phyloP scores from a whole-genome alignment of 2,329 filamentous ascomycete genomes.

The Cryphonectria naterciae region DNA sequence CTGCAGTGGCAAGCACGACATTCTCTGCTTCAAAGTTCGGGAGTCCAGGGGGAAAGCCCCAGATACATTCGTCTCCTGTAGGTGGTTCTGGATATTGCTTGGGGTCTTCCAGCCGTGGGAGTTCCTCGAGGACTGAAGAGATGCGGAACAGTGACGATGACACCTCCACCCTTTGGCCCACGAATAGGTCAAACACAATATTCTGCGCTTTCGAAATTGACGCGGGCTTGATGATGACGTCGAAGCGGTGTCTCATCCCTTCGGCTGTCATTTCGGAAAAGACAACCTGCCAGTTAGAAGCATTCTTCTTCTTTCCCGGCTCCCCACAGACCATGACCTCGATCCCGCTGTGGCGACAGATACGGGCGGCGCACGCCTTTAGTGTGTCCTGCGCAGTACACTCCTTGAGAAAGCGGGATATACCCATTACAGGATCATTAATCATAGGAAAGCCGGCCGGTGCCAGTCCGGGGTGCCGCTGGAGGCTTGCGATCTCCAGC shows the following conservation, averaged over 20 bases:
- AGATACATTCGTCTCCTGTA: slow-evolving; percentile 7
- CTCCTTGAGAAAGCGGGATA: slow-evolving; percentile 12
- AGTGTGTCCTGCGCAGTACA: slow-evolving; percentile 11
- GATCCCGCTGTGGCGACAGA: slow-evolving; percentile 8
- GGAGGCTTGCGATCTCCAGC: slow-evolving; percentile 7
- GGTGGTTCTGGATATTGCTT: not conserved
- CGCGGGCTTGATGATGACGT: slow-evolving; percentile 3
- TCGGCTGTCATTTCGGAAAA: not conserved
- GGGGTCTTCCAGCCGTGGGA: slow-evolving; percentile 2
- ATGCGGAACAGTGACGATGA: slow-evolving; percentile 11
- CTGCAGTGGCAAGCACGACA: slow-evolving; percentile 2
- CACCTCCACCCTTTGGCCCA: slow-evolving; percentile 5
- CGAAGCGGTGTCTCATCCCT: slow-evolving; percentile 4
- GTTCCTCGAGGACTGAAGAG: slow-evolving; percentile 10
- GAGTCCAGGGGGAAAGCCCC: not conserved
- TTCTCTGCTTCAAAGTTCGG: slow-evolving; percentile 10
- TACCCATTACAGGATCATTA: not conserved
- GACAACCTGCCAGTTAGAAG: too few relatives aligned
- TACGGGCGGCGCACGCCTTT: slow-evolving; percentile 9
- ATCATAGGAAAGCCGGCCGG: slow-evolving; percentile 9
- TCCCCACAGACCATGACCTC: slow-evolving; percentile 3
- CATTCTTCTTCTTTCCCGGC: not conserved
- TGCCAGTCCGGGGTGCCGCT: not conserved
- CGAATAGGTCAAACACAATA: slow-evolving; percentile 13
- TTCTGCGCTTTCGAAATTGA: slow-evolving; percentile 6